These are phyloP conservation scores for Fusarium acutatum DNA, from an alignment of 2,329 filamentous ascomycete genomes.

Conservation along the genomic window DNA sequence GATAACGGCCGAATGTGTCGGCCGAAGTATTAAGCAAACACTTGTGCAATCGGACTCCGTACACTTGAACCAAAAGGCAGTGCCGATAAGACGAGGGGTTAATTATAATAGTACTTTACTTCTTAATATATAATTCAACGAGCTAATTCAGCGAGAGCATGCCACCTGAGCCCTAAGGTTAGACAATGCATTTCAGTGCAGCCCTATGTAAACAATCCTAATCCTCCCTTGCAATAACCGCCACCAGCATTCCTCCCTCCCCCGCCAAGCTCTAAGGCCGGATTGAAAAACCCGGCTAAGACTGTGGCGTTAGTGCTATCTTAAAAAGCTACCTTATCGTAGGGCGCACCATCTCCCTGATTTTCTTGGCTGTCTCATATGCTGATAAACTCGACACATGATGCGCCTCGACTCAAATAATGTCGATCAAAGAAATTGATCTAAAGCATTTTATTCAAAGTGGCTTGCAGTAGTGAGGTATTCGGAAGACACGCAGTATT, in stretches of 20 bases:
- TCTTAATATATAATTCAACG: neutral
- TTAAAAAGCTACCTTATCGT: neutral
- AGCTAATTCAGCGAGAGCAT: neutral
- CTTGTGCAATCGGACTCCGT: neutral
- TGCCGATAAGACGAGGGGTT: neutral
- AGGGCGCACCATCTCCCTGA: neutral
- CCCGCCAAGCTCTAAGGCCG: neutral
- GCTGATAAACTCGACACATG: no score
- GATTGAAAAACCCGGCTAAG: neutral
- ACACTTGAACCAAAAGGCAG: neutral
- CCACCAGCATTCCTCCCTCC: neutral
- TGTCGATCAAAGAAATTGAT: neutral
- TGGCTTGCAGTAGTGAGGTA: neutral
- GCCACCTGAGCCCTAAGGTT: neutral
- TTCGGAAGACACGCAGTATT: neutral
- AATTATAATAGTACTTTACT: neutral
- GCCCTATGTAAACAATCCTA: neutral
- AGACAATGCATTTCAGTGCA: neutral
- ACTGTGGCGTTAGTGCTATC: neutral
- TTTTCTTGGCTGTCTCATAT: neutral
- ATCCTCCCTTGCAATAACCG: neutral
- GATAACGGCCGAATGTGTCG: conserved; percentile 32
- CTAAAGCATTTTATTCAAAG: neutral
- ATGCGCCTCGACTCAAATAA: neutral
- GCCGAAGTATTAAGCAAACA: neutral